Percentiles rank a stretch among this genome's conserved stretches.
Conservation (phyloP, 768 basidiomycete species). For the Pholiota microspora region DNA sequence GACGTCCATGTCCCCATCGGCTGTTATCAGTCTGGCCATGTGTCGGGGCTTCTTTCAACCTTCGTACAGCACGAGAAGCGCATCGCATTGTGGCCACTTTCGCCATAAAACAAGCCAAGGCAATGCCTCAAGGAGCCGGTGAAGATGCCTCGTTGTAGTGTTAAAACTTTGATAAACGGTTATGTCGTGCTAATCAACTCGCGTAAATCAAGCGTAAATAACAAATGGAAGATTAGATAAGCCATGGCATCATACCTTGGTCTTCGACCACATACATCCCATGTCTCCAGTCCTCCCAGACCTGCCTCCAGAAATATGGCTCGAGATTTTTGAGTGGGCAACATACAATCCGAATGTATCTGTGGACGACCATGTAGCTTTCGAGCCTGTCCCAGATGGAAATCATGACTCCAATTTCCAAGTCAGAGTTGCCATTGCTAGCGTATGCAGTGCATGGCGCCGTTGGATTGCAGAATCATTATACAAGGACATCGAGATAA, state of each 20-base stretch:
- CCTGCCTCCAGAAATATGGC: conserved; percentile 56
- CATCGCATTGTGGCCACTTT: not conserved
- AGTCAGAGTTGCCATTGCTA: conserved; percentile 40
- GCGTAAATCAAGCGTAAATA: not conserved
- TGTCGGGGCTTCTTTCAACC: not conserved
- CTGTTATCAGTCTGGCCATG: not conserved
- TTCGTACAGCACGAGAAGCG: no score
- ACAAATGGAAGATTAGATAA: conserved; percentile 9
- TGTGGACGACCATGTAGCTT: conserved; percentile 41
- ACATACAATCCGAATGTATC: conserved; percentile 27
- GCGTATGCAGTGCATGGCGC: conserved; percentile 61
- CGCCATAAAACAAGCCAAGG: not conserved
- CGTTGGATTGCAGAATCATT: conserved; percentile 42
- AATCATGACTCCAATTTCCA: conserved; percentile 25
- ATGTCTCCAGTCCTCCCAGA: conserved; percentile 9
- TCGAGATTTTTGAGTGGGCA: conserved; percentile 47
- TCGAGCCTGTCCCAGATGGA: conserved; percentile 36
- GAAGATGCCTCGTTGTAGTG: no score
- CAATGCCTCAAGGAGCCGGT: not conserved
- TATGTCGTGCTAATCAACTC: no score
- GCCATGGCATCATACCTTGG: not conserved
- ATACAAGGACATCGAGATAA: conserved; percentile 53
- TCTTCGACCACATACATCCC: no score
- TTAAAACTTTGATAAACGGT: no score
- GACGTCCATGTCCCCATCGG: not conserved